phyloP scores from a whole-genome alignment of 2,329 filamentous ascomycete genomes.

The Colletotrichum musicola region DNA sequence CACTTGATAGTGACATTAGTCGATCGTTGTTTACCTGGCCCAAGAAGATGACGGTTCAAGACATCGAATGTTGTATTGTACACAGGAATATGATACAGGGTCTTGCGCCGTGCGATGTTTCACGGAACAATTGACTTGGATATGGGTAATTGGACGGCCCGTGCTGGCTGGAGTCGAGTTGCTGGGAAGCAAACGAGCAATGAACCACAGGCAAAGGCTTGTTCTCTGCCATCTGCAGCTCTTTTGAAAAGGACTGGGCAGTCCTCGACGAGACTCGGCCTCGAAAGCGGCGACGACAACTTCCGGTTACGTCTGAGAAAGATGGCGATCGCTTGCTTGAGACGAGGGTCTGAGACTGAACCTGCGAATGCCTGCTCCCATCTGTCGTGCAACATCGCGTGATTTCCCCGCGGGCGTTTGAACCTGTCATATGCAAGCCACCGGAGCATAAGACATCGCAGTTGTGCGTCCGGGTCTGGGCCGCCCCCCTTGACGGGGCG shows the following conservation, averaged over 20 bases:
- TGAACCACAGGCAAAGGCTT: neutral
- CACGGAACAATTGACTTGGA: neutral
- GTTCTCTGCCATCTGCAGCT: neutral
- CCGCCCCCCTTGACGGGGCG: neutral
- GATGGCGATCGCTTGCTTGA: neutral
- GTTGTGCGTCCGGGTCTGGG: neutral
- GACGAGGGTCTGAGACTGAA: conserved; percentile 12
- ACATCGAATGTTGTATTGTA: conserved; percentile 23
- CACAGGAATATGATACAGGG: conserved; percentile 26
- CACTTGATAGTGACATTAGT: neutral
- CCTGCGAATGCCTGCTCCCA: neutral
- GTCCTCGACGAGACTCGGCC: neutral
- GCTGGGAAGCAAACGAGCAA: neutral
- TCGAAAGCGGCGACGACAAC: neutral
- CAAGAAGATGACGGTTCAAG: conserved; percentile 2
- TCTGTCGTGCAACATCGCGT: conserved; percentile 30
- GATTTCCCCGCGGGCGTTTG: conserved; percentile 17
- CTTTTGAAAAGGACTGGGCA: neutral
- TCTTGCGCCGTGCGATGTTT: conserved; percentile 18
- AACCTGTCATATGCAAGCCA: conserved; percentile 29
- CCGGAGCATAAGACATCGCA: conserved; percentile 13
- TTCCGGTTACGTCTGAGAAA: neutral
- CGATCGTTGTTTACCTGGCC: neutral
- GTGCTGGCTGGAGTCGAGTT: neutral
- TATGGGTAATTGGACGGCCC: neutral